phyloP scores from a whole-genome alignment of 257 asterid genomes.

The Plectranthus barbatus region DNA sequence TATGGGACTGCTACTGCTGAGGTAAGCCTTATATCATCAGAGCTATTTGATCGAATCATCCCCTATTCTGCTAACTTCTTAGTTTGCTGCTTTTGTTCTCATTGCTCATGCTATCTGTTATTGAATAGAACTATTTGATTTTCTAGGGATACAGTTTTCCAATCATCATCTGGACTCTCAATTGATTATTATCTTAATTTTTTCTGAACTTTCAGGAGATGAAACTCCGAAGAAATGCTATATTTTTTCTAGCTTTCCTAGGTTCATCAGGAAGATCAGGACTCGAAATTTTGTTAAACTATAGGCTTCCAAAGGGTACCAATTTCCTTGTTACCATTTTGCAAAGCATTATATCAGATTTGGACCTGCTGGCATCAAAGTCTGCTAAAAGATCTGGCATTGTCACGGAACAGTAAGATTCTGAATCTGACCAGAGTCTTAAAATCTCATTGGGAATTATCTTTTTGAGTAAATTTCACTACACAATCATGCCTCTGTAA shows the following conservation, averaged over 20 bases:
- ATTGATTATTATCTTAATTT: neutral
- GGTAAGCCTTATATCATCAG: constrained; percentile 36
- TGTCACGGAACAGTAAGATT: constrained; percentile 59
- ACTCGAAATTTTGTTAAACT: constrained; percentile 47
- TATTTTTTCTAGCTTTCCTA: constrained; percentile 72
- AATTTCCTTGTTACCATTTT: constrained; percentile 54
- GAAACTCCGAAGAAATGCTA: constrained; percentile 75
- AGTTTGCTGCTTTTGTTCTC: constrained; percentile 5
- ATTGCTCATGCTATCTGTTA: neutral
- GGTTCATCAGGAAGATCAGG: constrained; percentile 72
- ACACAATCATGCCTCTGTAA: neutral
- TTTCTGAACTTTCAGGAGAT: constrained; percentile 54
- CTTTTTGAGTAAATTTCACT: neutral
- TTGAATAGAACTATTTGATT: neutral
- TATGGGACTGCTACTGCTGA: constrained; percentile 46
- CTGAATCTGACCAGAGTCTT: neutral
- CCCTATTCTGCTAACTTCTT: too few species aligned
- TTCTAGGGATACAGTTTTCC: neutral
- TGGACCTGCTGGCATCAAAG: constrained; percentile 50
- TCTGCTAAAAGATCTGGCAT: constrained; percentile 36
- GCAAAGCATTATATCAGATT: constrained; percentile 57
- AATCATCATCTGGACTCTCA: neutral
- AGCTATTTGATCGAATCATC: neutral
- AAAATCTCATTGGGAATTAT: neutral
- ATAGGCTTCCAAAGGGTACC: constrained; percentile 41